Conservation (phyloP, 1,284 basidiomycete genomes). For the Phaffia rhodozyma region DNA sequence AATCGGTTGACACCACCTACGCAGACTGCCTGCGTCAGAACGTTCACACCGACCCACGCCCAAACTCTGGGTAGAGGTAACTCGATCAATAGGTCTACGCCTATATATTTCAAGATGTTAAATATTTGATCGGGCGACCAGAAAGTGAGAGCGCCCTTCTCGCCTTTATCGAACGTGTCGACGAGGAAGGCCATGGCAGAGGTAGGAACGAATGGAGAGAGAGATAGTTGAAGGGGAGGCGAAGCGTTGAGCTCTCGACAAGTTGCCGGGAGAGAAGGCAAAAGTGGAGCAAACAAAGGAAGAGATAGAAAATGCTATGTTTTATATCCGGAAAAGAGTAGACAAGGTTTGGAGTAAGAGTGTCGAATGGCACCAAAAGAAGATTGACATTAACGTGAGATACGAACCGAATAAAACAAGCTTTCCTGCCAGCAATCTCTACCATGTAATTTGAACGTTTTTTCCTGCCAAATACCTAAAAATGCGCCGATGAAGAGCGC, state of each 20-base stretch:
- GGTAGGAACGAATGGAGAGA: constrained; percentile 11
- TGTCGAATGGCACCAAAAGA: constrained; percentile 43
- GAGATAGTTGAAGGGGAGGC: constrained; percentile 22
- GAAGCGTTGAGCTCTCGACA: constrained; percentile 29
- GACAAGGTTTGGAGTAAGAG: constrained; percentile 26
- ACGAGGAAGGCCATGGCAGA: constrained; percentile 22
- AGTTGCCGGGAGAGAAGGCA: constrained; percentile 43
- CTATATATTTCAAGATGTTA: not conserved
- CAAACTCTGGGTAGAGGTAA: constrained; percentile 50
- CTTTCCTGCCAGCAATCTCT: constrained; percentile 67
- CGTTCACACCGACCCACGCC: constrained; percentile 59
- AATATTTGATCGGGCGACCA: not conserved
- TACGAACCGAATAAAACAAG: constrained; percentile 57
- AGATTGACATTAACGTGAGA: constrained; percentile 28
- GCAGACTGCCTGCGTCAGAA: constrained; percentile 74
- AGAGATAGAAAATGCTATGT: constrained; percentile 48
- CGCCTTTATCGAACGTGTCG: not conserved
- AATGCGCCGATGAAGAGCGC: constrained; percentile 71
- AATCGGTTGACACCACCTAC: constrained; percentile 82
- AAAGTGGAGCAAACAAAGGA: constrained; percentile 58
- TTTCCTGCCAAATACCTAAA: constrained; percentile 77
- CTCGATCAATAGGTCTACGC: constrained; percentile 14
- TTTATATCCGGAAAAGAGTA: constrained; percentile 15
- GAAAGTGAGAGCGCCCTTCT: not conserved
- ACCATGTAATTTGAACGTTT: constrained; percentile 58